Evolutionary conservation across 2,329 filamentous ascomycete species (phyloP).

Genomic region (Esteya vermicola): DNA sequence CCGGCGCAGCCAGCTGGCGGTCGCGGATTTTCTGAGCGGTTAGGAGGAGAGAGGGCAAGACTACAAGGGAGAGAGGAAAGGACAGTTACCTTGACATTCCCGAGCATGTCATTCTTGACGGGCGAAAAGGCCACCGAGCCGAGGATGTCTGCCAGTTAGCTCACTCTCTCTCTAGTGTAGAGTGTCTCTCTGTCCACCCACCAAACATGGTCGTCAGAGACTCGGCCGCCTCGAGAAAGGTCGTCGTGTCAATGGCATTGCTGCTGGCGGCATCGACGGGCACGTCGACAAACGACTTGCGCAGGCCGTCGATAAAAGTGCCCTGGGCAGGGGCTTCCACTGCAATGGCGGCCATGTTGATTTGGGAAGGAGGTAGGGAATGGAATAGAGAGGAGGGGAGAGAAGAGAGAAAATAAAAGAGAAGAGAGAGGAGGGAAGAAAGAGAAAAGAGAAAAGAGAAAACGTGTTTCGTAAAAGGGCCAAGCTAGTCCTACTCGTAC

Average conservation of each 20-base stretch:
- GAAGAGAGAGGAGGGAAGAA: neutral
- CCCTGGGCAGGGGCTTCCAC: constrained; percentile 42
- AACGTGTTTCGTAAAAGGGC: no score
- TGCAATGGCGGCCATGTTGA: constrained; percentile 33
- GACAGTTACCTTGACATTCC: constrained; percentile 75
- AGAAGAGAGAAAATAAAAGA: neutral
- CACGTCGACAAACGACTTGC: constrained; percentile 73
- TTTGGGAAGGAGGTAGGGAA: neutral
- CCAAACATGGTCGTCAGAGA: constrained; percentile 77
- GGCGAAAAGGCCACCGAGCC: constrained; percentile 67
- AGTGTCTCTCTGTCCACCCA: constrained; percentile 19
- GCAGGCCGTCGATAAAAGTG: constrained; percentile 78
- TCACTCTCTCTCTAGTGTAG: no score
- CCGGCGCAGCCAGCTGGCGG: constrained; percentile 62
- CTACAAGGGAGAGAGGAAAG: neutral
- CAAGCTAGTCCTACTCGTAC: neutral
- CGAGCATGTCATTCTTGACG: constrained; percentile 81
- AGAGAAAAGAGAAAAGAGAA: neutral
- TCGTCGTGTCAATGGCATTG: constrained; percentile 65
- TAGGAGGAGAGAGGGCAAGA: neutral
- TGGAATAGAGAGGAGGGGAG: neutral
- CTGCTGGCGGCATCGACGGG: constrained; percentile 58
- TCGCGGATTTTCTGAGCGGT: constrained; percentile 70
- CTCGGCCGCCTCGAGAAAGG: constrained; percentile 88
- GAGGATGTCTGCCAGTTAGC: constrained; percentile 35